Percentiles rank a stretch among this genome's conserved stretches.
Evolutionary conservation across 805 yeast genomes (phyloP).

Genomic region (Yamadazyma laniorum): DNA sequence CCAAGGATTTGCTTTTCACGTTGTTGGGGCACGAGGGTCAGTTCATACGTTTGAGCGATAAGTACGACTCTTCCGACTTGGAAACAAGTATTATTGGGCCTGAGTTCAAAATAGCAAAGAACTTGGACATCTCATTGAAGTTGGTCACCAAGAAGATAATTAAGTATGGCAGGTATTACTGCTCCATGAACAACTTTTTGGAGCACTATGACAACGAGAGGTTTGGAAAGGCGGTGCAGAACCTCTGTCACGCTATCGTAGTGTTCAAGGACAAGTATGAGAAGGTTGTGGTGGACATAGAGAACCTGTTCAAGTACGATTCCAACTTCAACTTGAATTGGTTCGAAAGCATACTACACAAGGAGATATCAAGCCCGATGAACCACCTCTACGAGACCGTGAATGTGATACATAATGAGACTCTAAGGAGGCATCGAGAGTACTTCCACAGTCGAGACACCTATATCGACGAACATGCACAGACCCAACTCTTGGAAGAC

Average conservation of each 20-base stretch:
- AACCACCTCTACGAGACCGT: conserved; percentile 59
- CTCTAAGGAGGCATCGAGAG: conserved; percentile 33
- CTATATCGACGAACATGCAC: neutral
- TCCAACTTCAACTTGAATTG: conserved; percentile 56
- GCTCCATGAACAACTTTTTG: conserved; percentile 56
- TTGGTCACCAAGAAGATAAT: conserved; percentile 64
- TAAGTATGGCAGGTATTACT: conserved; percentile 60
- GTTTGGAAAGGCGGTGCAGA: conserved; percentile 74
- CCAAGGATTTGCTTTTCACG: conserved; percentile 67
- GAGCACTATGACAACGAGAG: conserved; percentile 53
- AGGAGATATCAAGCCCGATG: conserved; percentile 32
- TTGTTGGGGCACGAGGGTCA: conserved; percentile 75
- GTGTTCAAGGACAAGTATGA: conserved; percentile 27
- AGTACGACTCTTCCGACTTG: conserved; percentile 47
- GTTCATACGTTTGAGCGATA: conserved; percentile 66
- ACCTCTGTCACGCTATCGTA: conserved; percentile 60
- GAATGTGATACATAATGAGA: conserved; percentile 48
- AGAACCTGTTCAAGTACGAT: conserved; percentile 49
- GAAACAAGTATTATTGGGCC: conserved; percentile 61
- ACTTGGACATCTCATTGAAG: conserved; percentile 70
- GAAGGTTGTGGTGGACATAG: conserved; percentile 42
- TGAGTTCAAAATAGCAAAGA: conserved; percentile 68
- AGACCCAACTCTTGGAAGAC: conserved; percentile 24
- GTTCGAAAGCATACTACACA: conserved; percentile 43
- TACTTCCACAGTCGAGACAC: conserved; percentile 29